These are phyloP conservation scores for Cytospora schulzeri DNA, from an alignment of 2,329 filamentous ascomycete genomes.

Conservation along the genomic window DNA sequence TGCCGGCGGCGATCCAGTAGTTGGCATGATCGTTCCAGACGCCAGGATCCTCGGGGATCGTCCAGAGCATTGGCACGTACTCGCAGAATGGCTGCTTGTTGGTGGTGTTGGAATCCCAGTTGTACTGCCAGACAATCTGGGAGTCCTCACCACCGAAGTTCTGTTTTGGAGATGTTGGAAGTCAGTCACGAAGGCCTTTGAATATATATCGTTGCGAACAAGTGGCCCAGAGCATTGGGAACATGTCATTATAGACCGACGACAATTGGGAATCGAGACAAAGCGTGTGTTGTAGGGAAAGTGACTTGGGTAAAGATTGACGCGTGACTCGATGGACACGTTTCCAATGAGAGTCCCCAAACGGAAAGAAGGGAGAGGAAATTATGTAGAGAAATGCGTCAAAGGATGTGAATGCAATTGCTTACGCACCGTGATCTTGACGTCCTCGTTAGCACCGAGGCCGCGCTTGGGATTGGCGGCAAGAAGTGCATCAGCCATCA, in stretches of 20 bases:
- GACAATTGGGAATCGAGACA: too few relatives aligned
- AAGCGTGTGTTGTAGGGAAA: too few relatives aligned
- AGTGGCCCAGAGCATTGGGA: too few relatives aligned
- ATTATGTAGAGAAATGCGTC: too few relatives aligned
- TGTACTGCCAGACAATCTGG: constrained; percentile 34
- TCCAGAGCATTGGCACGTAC: constrained; percentile 34
- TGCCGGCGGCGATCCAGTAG: constrained; percentile 24
- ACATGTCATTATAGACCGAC: too few relatives aligned
- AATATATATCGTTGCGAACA: too few relatives aligned
- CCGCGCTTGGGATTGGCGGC: constrained; percentile 29
- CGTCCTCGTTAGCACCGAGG: constrained; percentile 30
- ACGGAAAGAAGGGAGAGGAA: background rate
- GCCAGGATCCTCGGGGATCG: constrained; percentile 23
- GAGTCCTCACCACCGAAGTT: constrained; percentile 28
- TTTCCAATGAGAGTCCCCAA: too few relatives aligned
- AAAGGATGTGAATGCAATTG: background rate
- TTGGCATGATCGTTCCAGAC: constrained; percentile 28
- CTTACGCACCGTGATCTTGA: constrained; percentile 25
- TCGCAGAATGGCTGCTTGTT: constrained; percentile 30
- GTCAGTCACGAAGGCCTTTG: too few relatives aligned
- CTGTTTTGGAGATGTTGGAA: background rate
- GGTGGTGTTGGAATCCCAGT: constrained; percentile 32
- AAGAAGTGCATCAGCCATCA: constrained; percentile 1
- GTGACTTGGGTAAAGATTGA: too few relatives aligned
- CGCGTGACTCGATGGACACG: too few relatives aligned